Percentiles rank a stretch among this genome's conserved stretches.
Conservation (phyloP, 306 rosid genomes). For the Benincasa hispida region DNA sequence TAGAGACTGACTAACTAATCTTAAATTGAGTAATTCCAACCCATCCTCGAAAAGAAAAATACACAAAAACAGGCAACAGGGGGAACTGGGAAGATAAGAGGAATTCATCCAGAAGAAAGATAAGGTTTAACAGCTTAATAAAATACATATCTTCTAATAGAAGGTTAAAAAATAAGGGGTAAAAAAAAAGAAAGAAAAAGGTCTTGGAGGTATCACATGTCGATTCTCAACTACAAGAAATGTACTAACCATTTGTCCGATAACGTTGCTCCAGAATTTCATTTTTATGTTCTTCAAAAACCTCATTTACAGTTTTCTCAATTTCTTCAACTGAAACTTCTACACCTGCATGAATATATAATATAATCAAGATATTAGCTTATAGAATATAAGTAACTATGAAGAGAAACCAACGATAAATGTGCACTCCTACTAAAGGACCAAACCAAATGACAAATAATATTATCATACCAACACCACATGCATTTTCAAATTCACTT, state of each 20-base stretch:
- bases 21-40: neutral
- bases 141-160: neutral
- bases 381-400: neutral
- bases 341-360: conserved; percentile 38
- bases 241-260: conserved; percentile 48
- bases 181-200: neutral
- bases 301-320: conserved; percentile 40
- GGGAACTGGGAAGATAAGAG: neutral
- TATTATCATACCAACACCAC: conserved; percentile 74
- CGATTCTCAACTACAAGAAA: neutral
- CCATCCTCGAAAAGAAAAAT: neutral
- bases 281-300: conserved; percentile 59
- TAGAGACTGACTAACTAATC: neutral
- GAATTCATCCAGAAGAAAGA: neutral
- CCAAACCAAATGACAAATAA: neutral
- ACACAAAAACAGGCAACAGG: neutral
- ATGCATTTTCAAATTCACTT: conserved; percentile 65
- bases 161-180: neutral
- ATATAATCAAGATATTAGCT: neutral
- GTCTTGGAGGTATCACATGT: neutral
- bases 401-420: neutral
- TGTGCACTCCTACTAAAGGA: neutral
- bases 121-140: neutral
- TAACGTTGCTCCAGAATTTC: conserved; percentile 64
- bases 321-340: conserved; percentile 78